A percentile compares a stretch with the other conserved stretches of the same genome.
phyloP scores from a whole-genome alignment of 2,329 filamentous ascomycete genomes.

The Exophiala sp. region DNA sequence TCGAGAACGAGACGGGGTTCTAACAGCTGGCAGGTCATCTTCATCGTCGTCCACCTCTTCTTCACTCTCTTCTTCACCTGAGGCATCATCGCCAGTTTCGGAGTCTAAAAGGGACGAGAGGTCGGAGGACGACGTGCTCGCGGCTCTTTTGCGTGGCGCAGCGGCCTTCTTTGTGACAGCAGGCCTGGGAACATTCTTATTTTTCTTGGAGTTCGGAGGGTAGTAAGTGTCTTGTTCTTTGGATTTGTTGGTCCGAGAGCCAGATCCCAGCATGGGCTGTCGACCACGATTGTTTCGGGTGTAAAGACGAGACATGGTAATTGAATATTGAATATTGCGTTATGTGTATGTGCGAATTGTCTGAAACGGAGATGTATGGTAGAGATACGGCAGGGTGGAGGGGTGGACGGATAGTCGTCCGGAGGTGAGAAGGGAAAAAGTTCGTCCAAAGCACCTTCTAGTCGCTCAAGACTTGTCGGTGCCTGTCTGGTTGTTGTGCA shows the following conservation, averaged over 20 bases:
- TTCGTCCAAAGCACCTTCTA: constrained; percentile 25
- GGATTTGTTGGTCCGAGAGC: constrained; percentile 10
- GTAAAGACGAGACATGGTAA: constrained; percentile 24
- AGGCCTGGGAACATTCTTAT: constrained; percentile 5
- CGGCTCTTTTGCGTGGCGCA: constrained; percentile 17
- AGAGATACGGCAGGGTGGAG: constrained; percentile 5
- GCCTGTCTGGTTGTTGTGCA: constrained; percentile 38
- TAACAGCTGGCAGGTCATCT: constrained; percentile 40
- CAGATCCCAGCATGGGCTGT: constrained; percentile 20
- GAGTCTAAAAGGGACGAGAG: constrained; percentile 14
- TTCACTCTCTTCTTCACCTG: constrained; percentile 30
- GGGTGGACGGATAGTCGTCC: constrained; percentile 14
- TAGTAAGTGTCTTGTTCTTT: constrained; percentile 21
- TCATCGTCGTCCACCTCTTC: constrained; percentile 40
- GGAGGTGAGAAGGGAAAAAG: constrained; percentile 5
- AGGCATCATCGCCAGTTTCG: constrained; percentile 26
- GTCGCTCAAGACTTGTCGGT: constrained; percentile 24
- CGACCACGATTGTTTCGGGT: constrained; percentile 23
- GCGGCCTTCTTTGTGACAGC: constrained; percentile 8
- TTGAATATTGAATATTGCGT: not conserved
- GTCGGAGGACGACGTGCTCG: constrained; percentile 11
- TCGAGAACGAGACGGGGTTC: constrained; percentile 42
- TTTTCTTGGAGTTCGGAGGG: constrained; percentile 11
- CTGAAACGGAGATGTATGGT: not conserved
- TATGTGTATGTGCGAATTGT: not conserved